phyloP scores from a whole-genome alignment of 2,329 filamentous ascomycete species.

The Botrytis sinoallii region DNA sequence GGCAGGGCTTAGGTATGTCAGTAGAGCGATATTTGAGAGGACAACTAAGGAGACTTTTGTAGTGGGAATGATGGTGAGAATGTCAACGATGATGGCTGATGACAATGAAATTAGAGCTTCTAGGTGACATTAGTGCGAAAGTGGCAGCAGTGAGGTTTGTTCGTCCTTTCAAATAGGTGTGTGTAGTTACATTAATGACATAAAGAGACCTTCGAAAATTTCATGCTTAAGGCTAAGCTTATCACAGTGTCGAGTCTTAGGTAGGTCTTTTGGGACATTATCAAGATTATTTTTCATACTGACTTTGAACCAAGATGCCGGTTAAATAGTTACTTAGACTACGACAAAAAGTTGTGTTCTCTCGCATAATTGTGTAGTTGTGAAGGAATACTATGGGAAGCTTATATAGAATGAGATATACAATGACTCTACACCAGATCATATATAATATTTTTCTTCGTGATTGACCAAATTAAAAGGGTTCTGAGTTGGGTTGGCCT shows the following conservation, averaged over 20 bases:
- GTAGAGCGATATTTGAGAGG: background rate
- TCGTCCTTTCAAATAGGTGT: background rate
- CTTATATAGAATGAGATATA: background rate
- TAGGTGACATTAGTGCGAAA: background rate
- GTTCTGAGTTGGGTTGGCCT: background rate
- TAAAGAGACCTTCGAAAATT: background rate
- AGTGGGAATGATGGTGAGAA: background rate
- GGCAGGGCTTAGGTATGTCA: background rate
- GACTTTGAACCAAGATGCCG: background rate
- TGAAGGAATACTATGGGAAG: background rate
- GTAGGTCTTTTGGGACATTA: background rate
- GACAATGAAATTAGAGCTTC: background rate
- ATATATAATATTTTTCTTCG: background rate
- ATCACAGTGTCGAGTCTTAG: fast-evolving
- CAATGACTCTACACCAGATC: background rate
- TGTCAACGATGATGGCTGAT: background rate
- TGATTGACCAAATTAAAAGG: background rate
- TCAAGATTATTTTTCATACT: fast-evolving
- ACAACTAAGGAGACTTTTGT: background rate
- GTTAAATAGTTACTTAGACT: background rate
- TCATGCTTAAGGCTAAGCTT: fast-evolving
- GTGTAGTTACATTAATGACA: background rate
- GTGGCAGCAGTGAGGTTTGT: background rate
- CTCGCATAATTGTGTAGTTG: background rate
- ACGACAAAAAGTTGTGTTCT: background rate